These are phyloP conservation scores for Cenchrus purpureus DNA, from an alignment of 176 grass and related monocot genomes.

Conservation along the genomic window DNA sequence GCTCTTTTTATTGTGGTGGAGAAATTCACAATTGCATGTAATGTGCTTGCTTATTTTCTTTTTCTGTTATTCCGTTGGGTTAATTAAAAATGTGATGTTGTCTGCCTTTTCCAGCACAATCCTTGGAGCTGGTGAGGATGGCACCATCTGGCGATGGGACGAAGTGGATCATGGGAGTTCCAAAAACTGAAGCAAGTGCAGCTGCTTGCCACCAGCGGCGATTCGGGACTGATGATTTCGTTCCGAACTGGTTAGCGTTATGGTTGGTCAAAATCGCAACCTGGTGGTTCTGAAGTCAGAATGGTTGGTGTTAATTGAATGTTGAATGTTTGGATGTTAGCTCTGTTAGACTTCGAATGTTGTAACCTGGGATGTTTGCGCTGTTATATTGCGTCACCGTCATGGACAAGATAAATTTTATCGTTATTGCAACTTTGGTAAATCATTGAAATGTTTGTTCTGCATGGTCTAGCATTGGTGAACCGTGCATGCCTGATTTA, in stretches of 20 bases:
- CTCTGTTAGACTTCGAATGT: neutral
- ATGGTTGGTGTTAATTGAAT: conserved; percentile 2
- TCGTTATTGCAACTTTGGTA: neutral
- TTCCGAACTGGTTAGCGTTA: too few relatives aligned
- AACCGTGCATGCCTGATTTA: too few relatives aligned
- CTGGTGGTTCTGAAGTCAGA: neutral
- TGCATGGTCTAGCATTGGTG: too few relatives aligned
- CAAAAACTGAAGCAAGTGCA: conserved; percentile 30
- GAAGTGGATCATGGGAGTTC: conserved; percentile 40
- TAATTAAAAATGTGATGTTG: neutral
- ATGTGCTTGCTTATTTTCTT: neutral
- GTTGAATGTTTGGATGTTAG: neutral
- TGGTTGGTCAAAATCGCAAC: neutral
- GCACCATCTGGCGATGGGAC: conserved; percentile 84
- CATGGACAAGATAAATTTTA: neutral
- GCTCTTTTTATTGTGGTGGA: neutral
- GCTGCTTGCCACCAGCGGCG: neutral
- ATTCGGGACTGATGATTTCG: too few relatives aligned
- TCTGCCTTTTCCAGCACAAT: conserved; percentile 65
- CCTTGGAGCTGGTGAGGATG: conserved; percentile 80
- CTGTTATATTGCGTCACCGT: neutral
- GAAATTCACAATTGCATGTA: neutral
- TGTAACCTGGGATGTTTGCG: neutral
- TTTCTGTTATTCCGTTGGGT: neutral
- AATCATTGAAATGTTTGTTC: neutral